These are phyloP conservation scores for Coriolopsis trogii DNA, from an alignment of 1,284 basidiomycete genomes.

Conservation along the genomic window DNA sequence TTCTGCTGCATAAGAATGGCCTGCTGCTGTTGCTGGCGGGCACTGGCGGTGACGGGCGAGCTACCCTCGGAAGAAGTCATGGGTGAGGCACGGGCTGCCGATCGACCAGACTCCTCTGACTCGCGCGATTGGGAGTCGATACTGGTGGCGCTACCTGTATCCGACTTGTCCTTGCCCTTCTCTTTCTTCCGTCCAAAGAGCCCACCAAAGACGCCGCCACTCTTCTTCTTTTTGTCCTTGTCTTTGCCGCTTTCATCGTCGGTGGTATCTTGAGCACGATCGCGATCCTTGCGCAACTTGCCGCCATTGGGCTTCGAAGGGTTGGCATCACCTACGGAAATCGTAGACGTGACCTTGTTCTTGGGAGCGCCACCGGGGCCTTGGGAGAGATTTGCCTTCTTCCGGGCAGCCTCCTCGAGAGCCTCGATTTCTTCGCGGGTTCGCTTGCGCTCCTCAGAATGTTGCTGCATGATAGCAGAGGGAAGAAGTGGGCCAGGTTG, in stretches of 20 bases:
- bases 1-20: slow-evolving; percentile 34
- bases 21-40: slow-evolving; percentile 57
- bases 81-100: slow-evolving; percentile 41
- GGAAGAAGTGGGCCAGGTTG: slow-evolving; percentile 42
- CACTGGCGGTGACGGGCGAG: slow-evolving; percentile 48
- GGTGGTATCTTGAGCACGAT: slow-evolving; percentile 35
- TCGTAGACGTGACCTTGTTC: slow-evolving; percentile 15
- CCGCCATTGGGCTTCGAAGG: slow-evolving; percentile 32
- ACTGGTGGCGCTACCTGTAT: slow-evolving; percentile 36
- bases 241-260: slow-evolving; percentile 51
- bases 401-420: slow-evolving; percentile 58
- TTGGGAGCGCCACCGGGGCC: slow-evolving; percentile 15
- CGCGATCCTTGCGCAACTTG: slow-evolving; percentile 71
- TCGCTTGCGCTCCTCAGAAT: slow-evolving; percentile 62
- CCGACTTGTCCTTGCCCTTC: slow-evolving; percentile 63
- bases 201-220: slow-evolving; percentile 68
- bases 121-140: slow-evolving; percentile 37
- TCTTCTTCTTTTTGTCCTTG: slow-evolving; percentile 68
- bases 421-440: slow-evolving; percentile 62
- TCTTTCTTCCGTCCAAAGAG: slow-evolving; percentile 80
- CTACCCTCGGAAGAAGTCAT: slow-evolving; percentile 24
- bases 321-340: slow-evolving; percentile 8
- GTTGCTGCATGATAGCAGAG: slow-evolving; percentile 50
- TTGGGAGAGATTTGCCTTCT: slow-evolving; percentile 47
- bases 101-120: slow-evolving; percentile 58